Conservation (phyloP, 192 early-diverging fungal genomes). For the Rhizophlyctis rosea region DNA sequence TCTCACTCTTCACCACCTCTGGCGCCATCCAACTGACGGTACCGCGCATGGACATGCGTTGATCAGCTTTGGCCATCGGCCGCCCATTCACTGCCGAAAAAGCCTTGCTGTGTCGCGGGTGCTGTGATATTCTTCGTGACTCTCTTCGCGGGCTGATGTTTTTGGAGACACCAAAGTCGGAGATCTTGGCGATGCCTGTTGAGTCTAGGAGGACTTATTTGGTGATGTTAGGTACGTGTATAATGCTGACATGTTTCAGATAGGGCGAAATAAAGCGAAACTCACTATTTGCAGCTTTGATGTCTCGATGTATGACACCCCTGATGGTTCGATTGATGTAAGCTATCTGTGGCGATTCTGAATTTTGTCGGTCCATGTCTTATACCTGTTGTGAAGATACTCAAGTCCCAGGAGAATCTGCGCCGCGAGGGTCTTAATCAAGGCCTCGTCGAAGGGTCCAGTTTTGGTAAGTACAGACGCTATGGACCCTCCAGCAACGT, state of each 20-base stretch:
- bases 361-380: not conserved
- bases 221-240: not conserved
- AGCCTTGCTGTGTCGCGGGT: conserved; percentile 40
- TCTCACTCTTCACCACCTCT: conserved; percentile 55
- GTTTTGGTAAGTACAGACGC: conserved; percentile 72
- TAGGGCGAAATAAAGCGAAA: conserved; percentile 41
- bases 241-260: conserved; percentile 48
- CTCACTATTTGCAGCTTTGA: conserved; percentile 75
- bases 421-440: conserved; percentile 71
- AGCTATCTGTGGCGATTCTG: not conserved
- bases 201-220: conserved; percentile 62
- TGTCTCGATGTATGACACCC: conserved; percentile 91
- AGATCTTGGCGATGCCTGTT: conserved; percentile 86
- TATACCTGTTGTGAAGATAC: conserved; percentile 74
- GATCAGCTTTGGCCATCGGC: conserved; percentile 39
- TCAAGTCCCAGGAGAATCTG: conserved; percentile 83
- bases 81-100: conserved; percentile 33
- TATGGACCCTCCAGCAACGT: conserved; percentile 91
- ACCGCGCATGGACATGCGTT: conserved; percentile 73
- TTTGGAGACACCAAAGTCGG: conserved; percentile 95
- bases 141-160: conserved; percentile 42
- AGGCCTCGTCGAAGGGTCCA: conserved; percentile 76
- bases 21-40: conserved; percentile 95
- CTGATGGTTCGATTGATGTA: conserved; percentile 26
- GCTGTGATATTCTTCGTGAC: not conserved